These are phyloP conservation scores for Candida adriatica DNA, from an alignment of 805 yeast species.

Conservation along the genomic window DNA sequence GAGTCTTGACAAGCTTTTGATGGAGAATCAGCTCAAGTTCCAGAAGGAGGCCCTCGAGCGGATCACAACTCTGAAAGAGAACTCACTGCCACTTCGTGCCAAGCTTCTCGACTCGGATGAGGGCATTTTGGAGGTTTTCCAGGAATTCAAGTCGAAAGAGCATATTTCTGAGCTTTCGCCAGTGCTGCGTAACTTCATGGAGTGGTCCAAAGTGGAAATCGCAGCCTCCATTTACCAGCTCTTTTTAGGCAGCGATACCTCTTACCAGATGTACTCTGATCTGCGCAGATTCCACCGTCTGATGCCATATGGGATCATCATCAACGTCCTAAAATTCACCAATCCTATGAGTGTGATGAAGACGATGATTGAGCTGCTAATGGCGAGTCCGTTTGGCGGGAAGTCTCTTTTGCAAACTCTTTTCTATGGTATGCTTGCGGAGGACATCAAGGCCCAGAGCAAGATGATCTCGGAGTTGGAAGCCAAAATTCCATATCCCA, in stretches of 20 bases:
- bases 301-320: conserved; percentile 75
- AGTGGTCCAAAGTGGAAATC: conserved; percentile 76
- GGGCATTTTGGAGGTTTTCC: conserved; percentile 56
- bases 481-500: conserved; percentile 25
- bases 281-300: conserved; percentile 63
- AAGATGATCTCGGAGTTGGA: conserved; percentile 43
- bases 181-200: conserved; percentile 60
- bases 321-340: conserved; percentile 71
- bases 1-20: conserved; percentile 52
- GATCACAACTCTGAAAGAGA: conserved; percentile 44
- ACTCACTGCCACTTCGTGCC: conserved; percentile 53
- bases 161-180: conserved; percentile 56
- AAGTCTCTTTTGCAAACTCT: conserved; percentile 66
- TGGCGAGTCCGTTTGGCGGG: conserved; percentile 71
- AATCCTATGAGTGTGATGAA: conserved; percentile 85
- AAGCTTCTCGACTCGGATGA: conserved; percentile 42
- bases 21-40: conserved; percentile 63
- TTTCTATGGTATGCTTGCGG: conserved; percentile 65
- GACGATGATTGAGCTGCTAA: conserved; percentile 69
- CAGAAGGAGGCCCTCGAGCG: conserved; percentile 60
- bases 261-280: conserved; percentile 69
- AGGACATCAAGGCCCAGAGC: conserved; percentile 62
- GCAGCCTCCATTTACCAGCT: conserved; percentile 80
- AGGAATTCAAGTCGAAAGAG: conserved; percentile 53
- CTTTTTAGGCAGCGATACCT: conserved; percentile 74